phyloP scores from a whole-genome alignment of 768 basidiomycete genomes.

The Kwoniella pini region DNA sequence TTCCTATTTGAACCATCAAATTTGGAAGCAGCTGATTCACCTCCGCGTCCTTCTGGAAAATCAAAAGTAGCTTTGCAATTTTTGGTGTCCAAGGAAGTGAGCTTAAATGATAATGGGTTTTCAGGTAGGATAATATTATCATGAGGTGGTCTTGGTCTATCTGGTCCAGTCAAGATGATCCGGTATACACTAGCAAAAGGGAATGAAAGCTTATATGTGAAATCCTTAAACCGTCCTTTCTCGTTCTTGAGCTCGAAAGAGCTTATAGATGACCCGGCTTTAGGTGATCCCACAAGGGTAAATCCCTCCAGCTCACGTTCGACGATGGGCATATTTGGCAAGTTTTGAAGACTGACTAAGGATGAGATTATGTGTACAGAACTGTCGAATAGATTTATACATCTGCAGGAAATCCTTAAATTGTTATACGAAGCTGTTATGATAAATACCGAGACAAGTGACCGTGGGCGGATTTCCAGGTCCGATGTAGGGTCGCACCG shows the following conservation, averaged over 20 bases:
- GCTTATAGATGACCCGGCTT: conserved; percentile 20
- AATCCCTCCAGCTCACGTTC: conserved; percentile 38
- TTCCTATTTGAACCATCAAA: conserved; percentile 22
- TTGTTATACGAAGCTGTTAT: too few relatives aligned
- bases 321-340: conserved; percentile 31
- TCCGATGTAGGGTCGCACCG: too few relatives aligned
- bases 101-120: conserved; percentile 15
- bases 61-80: conserved; percentile 25
- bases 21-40: conserved; percentile 7
- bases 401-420: too few relatives aligned
- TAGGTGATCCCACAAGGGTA: conserved; percentile 13
- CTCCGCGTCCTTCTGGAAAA: conserved; percentile 16
- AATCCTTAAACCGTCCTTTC: conserved; percentile 27
- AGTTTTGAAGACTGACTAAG: too few relatives aligned
- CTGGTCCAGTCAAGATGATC: conserved; percentile 36
- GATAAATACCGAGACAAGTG: too few relatives aligned
- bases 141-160: conserved; percentile 45
- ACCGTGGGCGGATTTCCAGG: too few relatives aligned
- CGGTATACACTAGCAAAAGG: conserved; percentile 40
- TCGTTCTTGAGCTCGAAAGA: conserved; percentile 27
- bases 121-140: conserved; percentile 37
- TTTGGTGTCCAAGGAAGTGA: conserved; percentile 26
- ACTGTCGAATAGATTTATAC: too few relatives aligned
- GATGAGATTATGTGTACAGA: too few relatives aligned
- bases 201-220: conserved; percentile 39